Conservation (phyloP, 805 yeast species). For the Zygosaccharomyces gambellarensis region DNA sequence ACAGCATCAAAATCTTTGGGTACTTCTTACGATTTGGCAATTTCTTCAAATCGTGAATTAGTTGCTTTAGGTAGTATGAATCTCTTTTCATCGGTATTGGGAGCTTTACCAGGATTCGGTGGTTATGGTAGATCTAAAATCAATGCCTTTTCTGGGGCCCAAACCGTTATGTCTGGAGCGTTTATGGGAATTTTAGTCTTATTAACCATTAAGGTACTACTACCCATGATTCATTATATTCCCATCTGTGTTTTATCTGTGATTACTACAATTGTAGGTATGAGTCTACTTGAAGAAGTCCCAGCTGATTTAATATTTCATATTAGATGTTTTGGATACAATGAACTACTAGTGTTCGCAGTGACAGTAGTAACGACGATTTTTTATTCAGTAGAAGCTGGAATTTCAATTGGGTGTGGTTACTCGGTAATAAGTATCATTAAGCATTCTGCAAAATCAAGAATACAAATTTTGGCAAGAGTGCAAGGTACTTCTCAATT, state of each 20-base stretch:
- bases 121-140: conserved; percentile 93
- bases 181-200: conserved; percentile 75
- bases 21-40: conserved; percentile 59
- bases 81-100: conserved; percentile 50
- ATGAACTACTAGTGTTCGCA: conserved; percentile 64
- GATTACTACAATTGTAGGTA: conserved; percentile 72
- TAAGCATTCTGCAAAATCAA: conserved; percentile 71
- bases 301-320: conserved; percentile 76
- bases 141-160: conserved; percentile 82
- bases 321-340: conserved; percentile 64
- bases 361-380: conserved; percentile 62
- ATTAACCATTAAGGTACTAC: conserved; percentile 53
- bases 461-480: conserved; percentile 79
- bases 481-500: conserved; percentile 56
- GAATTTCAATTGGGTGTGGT: conserved; percentile 80
- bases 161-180: conserved; percentile 77
- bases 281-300: conserved; percentile 73
- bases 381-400: conserved; percentile 78
- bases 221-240: conserved; percentile 61
- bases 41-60: conserved; percentile 77
- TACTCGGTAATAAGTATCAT: conserved; percentile 77
- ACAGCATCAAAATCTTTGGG: conserved; percentile 88
- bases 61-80: conserved; percentile 85
- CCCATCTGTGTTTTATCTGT: conserved; percentile 80
- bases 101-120: conserved; percentile 87